phyloP scores from a whole-genome alignment of 2,329 filamentous ascomycete genomes.

The Claviceps capensis region DNA sequence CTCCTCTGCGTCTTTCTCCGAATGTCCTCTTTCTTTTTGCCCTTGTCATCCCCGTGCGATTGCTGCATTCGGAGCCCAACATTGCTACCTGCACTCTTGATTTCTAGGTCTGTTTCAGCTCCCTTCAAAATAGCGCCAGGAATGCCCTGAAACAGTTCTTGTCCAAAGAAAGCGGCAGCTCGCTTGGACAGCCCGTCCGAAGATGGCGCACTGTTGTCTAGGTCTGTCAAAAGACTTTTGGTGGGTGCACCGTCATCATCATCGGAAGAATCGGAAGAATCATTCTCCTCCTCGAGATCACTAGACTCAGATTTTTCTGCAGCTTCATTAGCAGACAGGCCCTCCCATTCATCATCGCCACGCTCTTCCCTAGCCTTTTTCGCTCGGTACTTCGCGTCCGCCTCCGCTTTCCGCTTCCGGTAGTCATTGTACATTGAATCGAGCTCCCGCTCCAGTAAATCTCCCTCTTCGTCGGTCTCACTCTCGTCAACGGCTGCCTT shows the following conservation, averaged over 20 bases:
- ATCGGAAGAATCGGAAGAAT: constrained; percentile 22
- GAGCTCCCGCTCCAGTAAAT: constrained; percentile 70
- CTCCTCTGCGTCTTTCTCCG: constrained; percentile 3
- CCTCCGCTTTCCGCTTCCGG: constrained; percentile 61
- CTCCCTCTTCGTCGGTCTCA: constrained; percentile 65
- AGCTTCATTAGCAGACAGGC: constrained; percentile 58
- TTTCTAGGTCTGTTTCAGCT: constrained; percentile 28
- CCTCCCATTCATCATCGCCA: constrained; percentile 84
- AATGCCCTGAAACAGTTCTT: constrained; percentile 75
- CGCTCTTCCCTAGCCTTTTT: constrained; percentile 77
- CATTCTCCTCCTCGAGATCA: constrained; percentile 46
- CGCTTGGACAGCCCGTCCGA: constrained; percentile 56
- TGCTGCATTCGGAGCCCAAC: neutral
- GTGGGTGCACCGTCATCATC: constrained; percentile 17
- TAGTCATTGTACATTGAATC: constrained; percentile 82
- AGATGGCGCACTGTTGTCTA: constrained; percentile 29
- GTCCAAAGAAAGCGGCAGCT: constrained; percentile 80
- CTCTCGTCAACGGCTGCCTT: constrained; percentile 42
- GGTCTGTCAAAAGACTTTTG: constrained; percentile 21
- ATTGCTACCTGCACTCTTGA: constrained; percentile 19
- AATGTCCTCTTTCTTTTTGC: constrained; percentile 10
- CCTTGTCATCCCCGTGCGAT: neutral
- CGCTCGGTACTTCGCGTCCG: constrained; percentile 77
- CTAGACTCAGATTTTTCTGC: constrained; percentile 33
- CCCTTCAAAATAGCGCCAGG: constrained; percentile 39